phyloP scores from a whole-genome alignment of 129 eudicot species.

The Artemisia tridentata region DNA sequence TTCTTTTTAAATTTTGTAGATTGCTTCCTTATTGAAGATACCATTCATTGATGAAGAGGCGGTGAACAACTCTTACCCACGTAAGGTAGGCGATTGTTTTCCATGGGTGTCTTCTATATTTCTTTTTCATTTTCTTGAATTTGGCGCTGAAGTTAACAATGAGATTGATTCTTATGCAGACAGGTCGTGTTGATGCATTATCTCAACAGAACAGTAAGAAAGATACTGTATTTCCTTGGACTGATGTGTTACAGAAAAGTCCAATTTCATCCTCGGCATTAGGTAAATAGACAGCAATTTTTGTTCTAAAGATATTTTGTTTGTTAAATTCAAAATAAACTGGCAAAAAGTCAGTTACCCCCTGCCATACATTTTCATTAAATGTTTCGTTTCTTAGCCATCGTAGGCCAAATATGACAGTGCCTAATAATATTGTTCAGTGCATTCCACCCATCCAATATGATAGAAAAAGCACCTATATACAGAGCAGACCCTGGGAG shows the following conservation, averaged over 20 bases:
- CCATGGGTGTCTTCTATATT: background rate
- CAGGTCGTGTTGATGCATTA: conserved; percentile 79
- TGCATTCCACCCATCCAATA: too few species aligned
- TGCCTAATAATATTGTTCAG: too few species aligned
- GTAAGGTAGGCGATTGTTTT: conserved; percentile 49
- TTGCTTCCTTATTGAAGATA: conserved; percentile 87
- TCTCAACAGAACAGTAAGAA: conserved; percentile 60
- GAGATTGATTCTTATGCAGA: conserved; percentile 46
- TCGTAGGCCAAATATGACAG: background rate
- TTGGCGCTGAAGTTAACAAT: conserved; percentile 10
- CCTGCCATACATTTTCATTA: background rate
- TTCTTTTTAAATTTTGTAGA: conserved; percentile 38
- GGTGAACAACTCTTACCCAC: conserved; percentile 52
- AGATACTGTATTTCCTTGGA: conserved; percentile 63
- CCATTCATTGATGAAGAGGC: conserved; percentile 86
- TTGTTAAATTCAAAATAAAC: background rate
- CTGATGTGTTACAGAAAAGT: conserved; percentile 65
- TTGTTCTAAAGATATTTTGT: background rate
- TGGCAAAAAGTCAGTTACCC: conserved; percentile 10
- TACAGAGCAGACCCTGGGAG: too few species aligned
- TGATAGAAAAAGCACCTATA: too few species aligned
- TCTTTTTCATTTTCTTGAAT: background rate
- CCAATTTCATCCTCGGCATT: conserved; percentile 23
- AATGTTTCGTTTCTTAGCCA: background rate
- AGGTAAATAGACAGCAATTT: conserved; percentile 36